phyloP scores from a whole-genome alignment of 768 basidiomycete genomes.

The Gymnopilus junonius region DNA sequence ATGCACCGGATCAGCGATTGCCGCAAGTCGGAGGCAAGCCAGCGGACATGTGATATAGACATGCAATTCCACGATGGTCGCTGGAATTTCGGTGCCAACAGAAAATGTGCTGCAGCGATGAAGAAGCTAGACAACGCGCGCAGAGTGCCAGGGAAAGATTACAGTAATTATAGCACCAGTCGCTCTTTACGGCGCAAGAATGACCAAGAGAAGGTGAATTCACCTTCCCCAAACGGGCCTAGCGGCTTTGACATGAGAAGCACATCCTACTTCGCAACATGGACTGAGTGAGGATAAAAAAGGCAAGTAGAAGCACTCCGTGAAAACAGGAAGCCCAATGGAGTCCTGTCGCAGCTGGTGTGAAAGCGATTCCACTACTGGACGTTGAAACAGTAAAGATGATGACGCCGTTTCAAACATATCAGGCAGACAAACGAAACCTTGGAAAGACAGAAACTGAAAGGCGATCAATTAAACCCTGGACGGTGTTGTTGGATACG shows the following conservation, averaged over 20 bases:
- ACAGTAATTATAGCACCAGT: slow-evolving; percentile 13
- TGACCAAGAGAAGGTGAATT: not conserved
- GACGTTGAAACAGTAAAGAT: not conserved
- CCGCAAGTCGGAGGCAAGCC: slow-evolving; percentile 1
- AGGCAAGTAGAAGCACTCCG: slow-evolving; percentile 7
- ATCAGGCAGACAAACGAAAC: not conserved
- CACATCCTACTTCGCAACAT: not conserved
- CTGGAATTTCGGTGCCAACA: slow-evolving; percentile 18
- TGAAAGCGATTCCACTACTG: not conserved
- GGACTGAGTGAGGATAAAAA: not conserved
- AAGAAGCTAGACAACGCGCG: slow-evolving; percentile 8
- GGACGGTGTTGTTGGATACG: slow-evolving; percentile 3
- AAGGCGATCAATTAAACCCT: not conserved
- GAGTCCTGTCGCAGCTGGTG: not conserved
- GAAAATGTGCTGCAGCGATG: slow-evolving; percentile 9
- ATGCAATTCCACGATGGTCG: slow-evolving; percentile 22
- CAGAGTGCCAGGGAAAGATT: slow-evolving; percentile 10
- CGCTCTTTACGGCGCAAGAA: slow-evolving; percentile 12
- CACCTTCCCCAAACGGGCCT: slow-evolving; percentile 7
- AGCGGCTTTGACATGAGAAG: slow-evolving; percentile 19
- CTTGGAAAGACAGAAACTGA: not conserved
- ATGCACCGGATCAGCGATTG: slow-evolving; percentile 11
- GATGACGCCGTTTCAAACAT: slow-evolving; percentile 1
- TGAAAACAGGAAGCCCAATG: slow-evolving; percentile 13
- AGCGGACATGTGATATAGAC: slow-evolving; percentile 18